Percentiles rank a stretch among this genome's conserved stretches.
phyloP scores from a whole-genome alignment of 345 rosid species.

The Raphanus raphanistrum region DNA sequence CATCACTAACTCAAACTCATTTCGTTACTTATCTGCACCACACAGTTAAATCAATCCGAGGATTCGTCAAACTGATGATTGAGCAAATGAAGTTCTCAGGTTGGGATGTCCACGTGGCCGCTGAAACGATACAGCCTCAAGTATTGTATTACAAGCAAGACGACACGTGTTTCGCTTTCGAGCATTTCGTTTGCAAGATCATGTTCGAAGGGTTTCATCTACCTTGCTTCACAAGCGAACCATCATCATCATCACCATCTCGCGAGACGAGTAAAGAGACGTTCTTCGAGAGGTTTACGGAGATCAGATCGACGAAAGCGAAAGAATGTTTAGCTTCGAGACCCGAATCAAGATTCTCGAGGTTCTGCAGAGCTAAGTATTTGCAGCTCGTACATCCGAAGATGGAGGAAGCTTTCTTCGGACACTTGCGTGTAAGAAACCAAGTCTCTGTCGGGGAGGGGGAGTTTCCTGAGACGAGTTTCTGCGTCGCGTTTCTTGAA shows the following conservation, averaged over 20 bases:
- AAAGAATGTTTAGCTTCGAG: slow-evolving; percentile 50
- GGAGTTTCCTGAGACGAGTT: slow-evolving; percentile 56
- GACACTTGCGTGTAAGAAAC: slow-evolving; percentile 54
- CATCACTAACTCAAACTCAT: slow-evolving; percentile 43
- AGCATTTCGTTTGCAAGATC: slow-evolving; percentile 64
- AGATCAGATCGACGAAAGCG: slow-evolving; percentile 56
- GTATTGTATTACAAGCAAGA: slow-evolving; percentile 60
- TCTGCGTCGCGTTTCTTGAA: slow-evolving; percentile 57
- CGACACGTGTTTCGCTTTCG: slow-evolving; percentile 76
- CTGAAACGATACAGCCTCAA: slow-evolving; percentile 51
- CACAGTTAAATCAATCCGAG: slow-evolving; percentile 65
- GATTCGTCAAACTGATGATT: slow-evolving; percentile 60
- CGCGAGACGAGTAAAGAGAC: neutral
- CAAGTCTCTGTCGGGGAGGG: slow-evolving; percentile 42
- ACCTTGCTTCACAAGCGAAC: slow-evolving; percentile 49
- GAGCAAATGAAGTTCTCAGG: slow-evolving; percentile 62
- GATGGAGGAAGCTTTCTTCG: slow-evolving; percentile 73
- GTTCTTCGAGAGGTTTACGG: slow-evolving; percentile 64
- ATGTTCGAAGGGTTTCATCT: slow-evolving; percentile 73
- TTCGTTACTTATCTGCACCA: slow-evolving; percentile 53
- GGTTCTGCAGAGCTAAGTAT: slow-evolving; percentile 67
- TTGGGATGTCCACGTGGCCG: slow-evolving; percentile 79
- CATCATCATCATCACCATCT: slow-evolving; percentile 25
- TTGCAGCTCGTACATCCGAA: slow-evolving; percentile 67
- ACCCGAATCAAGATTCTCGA: slow-evolving; percentile 63